Conservation (phyloP, 768 basidiomycete species). For the Russula brevipes region DNA sequence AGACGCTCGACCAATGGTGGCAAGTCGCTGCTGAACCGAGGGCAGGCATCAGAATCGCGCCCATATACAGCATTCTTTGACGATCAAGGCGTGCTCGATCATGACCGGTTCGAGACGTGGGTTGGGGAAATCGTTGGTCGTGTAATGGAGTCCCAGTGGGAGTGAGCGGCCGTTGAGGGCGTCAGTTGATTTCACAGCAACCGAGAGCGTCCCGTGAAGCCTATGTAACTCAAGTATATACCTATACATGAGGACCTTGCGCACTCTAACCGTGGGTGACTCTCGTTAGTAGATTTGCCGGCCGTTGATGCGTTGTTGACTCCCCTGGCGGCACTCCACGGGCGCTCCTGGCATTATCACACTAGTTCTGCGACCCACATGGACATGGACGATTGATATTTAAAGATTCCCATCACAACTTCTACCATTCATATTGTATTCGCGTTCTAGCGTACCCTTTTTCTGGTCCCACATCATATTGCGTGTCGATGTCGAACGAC, state of each 20-base stretch:
- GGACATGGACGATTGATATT: too few species aligned
- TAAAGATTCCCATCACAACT: not conserved
- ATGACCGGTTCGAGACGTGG: conserved; percentile 72
- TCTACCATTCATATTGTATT: not conserved
- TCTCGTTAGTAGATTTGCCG: not conserved
- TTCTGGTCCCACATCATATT: not conserved
- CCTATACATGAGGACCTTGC: conserved; percentile 1
- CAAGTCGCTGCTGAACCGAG: conserved; percentile 75
- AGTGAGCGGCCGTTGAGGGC: conserved; percentile 23
- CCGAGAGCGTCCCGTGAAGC: conserved; percentile 3
- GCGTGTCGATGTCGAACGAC: not conserved
- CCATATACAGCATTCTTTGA: conserved; percentile 77
- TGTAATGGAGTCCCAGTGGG: conserved; percentile 56
- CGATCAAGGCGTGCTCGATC: conserved; percentile 70
- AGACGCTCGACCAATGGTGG: conserved; percentile 79
- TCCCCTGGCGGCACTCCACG: not conserved
- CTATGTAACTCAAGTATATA: conserved; percentile 8
- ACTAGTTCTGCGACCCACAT: too few species aligned
- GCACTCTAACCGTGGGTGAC: too few species aligned
- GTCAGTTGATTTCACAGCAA: conserved; percentile 9
- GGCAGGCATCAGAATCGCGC: conserved; percentile 51
- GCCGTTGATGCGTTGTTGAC: not conserved
- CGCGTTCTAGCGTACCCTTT: not conserved
- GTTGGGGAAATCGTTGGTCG: conserved; percentile 66
- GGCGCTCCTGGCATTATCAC: not conserved